Percentiles rank a stretch among this genome's conserved stretches.
Conservation (phyloP, 2,329 filamentous ascomycete genomes). For the Fusarium ramigenum region DNA sequence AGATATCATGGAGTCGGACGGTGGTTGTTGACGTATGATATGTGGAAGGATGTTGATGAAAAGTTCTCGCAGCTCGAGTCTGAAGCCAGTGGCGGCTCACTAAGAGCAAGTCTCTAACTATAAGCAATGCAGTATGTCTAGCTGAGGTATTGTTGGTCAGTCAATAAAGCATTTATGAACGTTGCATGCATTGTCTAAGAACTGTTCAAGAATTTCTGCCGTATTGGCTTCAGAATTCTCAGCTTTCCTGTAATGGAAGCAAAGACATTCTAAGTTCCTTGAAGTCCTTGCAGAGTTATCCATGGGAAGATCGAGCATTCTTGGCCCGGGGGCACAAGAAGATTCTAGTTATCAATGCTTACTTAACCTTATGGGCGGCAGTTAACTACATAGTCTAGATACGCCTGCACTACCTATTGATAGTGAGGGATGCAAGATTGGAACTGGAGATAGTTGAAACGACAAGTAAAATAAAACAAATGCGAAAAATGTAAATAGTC, state of each 20-base stretch:
- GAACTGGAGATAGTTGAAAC: accelerated
- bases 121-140: not conserved
- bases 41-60: slow-evolving; percentile 50
- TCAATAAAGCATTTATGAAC: too few species aligned
- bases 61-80: slow-evolving; percentile 40
- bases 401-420: not conserved
- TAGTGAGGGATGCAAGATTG: accelerated
- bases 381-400: not conserved
- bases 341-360: not conserved
- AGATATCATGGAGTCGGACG: slow-evolving; percentile 51
- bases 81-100: not conserved
- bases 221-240: not conserved
- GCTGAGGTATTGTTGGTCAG: accelerated
- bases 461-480: not conserved
- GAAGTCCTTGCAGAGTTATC: not conserved
- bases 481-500: too few species aligned
- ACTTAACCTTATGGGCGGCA: too few species aligned
- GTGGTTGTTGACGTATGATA: slow-evolving; percentile 53
- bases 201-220: accelerated
- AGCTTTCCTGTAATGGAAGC: accelerated
- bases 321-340: not conserved
- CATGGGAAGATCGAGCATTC: accelerated
- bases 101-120: not conserved
- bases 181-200: accelerated
- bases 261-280: not conserved